Conservation (phyloP, 805 yeast species). For the Hanseniaspora pseudoguilliermondii region DNA sequence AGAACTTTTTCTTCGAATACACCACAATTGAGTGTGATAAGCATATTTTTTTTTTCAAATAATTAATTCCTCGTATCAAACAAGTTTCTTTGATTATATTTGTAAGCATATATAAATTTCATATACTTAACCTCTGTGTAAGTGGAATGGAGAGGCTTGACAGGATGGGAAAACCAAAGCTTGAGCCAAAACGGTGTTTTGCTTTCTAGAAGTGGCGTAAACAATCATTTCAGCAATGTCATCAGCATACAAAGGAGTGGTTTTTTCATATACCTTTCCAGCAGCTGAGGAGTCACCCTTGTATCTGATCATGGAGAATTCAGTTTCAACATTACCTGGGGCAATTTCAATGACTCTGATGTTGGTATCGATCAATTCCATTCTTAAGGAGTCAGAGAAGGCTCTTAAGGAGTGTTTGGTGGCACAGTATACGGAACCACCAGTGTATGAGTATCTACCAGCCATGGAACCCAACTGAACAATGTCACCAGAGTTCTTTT, state of each 20-base stretch:
- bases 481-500: slow-evolving; percentile 58
- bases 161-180: slow-evolving; percentile 70
- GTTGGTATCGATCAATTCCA: slow-evolving; percentile 58
- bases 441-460: slow-evolving; percentile 67
- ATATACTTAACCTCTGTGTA: slow-evolving; percentile 32
- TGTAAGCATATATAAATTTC: too few species aligned
- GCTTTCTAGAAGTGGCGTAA: slow-evolving; percentile 43
- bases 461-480: slow-evolving; percentile 69
- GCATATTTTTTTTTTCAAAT: too few species aligned
- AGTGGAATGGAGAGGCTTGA: slow-evolving; percentile 68
- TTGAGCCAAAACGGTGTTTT: slow-evolving; percentile 55
- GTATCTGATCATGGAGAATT: slow-evolving; percentile 48
- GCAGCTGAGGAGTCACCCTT: slow-evolving; percentile 45
- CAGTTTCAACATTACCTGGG: slow-evolving; percentile 62
- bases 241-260: slow-evolving; percentile 43
- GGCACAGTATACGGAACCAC: slow-evolving; percentile 68
- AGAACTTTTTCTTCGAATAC: not conserved
- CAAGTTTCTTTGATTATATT: not conserved
- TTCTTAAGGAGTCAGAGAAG: slow-evolving; percentile 58
- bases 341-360: slow-evolving; percentile 55
- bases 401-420: slow-evolving; percentile 62
- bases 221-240: slow-evolving; percentile 52
- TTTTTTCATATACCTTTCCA: slow-evolving; percentile 41
- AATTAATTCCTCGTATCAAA: not conserved
- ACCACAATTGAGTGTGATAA: too few species aligned